These are phyloP conservation scores for Penicillium janthinellum DNA, from an alignment of 2,329 filamentous ascomycete genomes.

Conservation along the genomic window DNA sequence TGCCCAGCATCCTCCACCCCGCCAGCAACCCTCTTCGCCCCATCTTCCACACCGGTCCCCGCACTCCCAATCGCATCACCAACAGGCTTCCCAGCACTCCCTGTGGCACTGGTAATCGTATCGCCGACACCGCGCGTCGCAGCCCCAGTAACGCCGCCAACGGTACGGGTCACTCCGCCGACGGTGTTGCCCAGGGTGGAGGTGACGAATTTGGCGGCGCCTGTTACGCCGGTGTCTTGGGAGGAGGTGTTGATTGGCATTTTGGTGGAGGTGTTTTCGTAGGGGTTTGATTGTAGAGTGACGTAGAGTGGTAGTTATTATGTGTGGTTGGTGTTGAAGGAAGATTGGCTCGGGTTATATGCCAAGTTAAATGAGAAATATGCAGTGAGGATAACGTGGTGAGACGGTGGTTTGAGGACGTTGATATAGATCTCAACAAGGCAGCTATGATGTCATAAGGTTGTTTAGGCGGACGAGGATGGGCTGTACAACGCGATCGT, in stretches of 20 bases:
- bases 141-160: slow-evolving; percentile 58
- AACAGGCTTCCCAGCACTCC: slow-evolving; percentile 56
- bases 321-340: background rate
- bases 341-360: background rate
- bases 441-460: slow-evolving; percentile 21
- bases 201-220: slow-evolving; percentile 58
- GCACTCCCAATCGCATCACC: slow-evolving; percentile 59
- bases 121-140: slow-evolving; percentile 60
- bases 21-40: slow-evolving; percentile 52
- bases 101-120: slow-evolving; percentile 57
- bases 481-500: slow-evolving; percentile 12
- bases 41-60: slow-evolving; percentile 57
- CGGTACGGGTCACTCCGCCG: slow-evolving; percentile 56
- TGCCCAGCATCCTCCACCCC: slow-evolving; percentile 62
- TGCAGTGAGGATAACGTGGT: background rate
- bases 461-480: slow-evolving; percentile 18
- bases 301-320: background rate
- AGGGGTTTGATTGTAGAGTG: background rate
- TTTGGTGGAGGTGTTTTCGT: background rate
- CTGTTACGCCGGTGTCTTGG: slow-evolving; percentile 48
- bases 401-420: background rate
- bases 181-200: slow-evolving; percentile 58
- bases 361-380: too few species aligned
- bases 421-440: background rate
- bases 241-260: slow-evolving; percentile 24